Conservation (phyloP, 305 asterid genomes). For the Nicotiana rustica region DNA sequence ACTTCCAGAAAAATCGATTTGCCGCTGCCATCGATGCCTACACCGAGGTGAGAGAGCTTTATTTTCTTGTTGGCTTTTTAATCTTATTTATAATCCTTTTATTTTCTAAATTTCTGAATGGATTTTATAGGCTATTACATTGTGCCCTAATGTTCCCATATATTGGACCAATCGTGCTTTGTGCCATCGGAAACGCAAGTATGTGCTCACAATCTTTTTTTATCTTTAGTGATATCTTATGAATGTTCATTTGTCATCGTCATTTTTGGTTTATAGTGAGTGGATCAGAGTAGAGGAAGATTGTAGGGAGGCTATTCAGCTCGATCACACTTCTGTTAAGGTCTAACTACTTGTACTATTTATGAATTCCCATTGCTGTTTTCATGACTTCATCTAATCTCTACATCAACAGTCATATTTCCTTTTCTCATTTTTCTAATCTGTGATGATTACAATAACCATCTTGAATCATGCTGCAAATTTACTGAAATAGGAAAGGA, state of each 20-base stretch:
- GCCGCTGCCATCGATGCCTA: constrained; percentile 95
- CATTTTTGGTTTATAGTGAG: constrained; percentile 55
- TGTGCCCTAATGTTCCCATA: constrained; percentile 87
- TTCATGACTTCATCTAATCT: background rate
- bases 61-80: background rate
- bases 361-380: background rate
- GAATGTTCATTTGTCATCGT: constrained; percentile 10
- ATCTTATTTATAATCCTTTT: background rate
- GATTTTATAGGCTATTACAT: constrained; percentile 64
- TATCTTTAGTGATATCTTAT: constrained; percentile 14
- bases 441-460: background rate
- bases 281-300: constrained; percentile 93
- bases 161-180: constrained; percentile 96
- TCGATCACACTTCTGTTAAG: constrained; percentile 81
- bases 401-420: background rate
- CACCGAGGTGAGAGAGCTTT: constrained; percentile 62
- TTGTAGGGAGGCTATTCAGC: constrained; percentile 80
- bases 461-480: background rate
- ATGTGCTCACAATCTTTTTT: constrained; percentile 42
- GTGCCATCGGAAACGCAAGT: constrained; percentile 86
- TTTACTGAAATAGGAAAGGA: background rate
- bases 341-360: constrained; percentile 37
- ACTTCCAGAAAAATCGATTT: constrained; percentile 66
- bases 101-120: background rate
- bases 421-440: background rate